Conservation (phyloP, 2,329 filamentous ascomycete species). For the Juglanconis sp. region DNA sequence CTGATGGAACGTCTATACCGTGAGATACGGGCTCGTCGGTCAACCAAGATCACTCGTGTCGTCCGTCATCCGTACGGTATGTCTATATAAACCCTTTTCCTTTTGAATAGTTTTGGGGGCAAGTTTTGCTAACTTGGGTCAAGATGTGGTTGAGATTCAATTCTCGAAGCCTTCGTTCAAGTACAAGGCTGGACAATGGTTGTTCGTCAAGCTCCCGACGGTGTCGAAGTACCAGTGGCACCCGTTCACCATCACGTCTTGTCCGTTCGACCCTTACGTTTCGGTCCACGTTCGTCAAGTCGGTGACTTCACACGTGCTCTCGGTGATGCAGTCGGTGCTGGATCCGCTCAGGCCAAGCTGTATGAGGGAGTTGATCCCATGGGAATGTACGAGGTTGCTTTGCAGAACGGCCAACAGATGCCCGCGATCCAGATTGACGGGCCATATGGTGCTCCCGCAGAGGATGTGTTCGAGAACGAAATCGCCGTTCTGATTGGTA, state of each 20-base stretch:
- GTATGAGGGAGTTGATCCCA: slow-evolving; percentile 85
- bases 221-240: slow-evolving; percentile 94
- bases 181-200: slow-evolving; percentile 98
- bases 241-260: slow-evolving; percentile 98
- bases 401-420: slow-evolving; percentile 90
- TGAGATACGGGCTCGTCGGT: slow-evolving; percentile 78
- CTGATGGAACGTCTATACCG: slow-evolving; percentile 85
- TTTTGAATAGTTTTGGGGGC: neutral
- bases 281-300: slow-evolving; percentile 95
- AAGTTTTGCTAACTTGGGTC: slow-evolving; percentile 26
- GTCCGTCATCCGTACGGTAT: slow-evolving; percentile 91
- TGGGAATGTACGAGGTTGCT: slow-evolving; percentile 97
- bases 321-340: slow-evolving; percentile 94
- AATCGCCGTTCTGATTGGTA: slow-evolving; percentile 80
- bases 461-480: slow-evolving; percentile 97
- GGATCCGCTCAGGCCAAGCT: slow-evolving; percentile 83
- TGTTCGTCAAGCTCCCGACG: slow-evolving; percentile 90
- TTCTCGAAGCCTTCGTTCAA: slow-evolving; percentile 95
- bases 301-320: slow-evolving; percentile 88
- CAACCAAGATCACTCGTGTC: slow-evolving; percentile 88
- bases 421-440: slow-evolving; percentile 86
- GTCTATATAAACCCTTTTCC: slow-evolving; percentile 24
- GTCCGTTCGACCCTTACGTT: slow-evolving; percentile 91
- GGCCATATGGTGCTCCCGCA: slow-evolving; percentile 92
- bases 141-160: slow-evolving; percentile 93